Conservation (phyloP, 768 basidiomycete species). For the Xanthoconium stramineum region DNA sequence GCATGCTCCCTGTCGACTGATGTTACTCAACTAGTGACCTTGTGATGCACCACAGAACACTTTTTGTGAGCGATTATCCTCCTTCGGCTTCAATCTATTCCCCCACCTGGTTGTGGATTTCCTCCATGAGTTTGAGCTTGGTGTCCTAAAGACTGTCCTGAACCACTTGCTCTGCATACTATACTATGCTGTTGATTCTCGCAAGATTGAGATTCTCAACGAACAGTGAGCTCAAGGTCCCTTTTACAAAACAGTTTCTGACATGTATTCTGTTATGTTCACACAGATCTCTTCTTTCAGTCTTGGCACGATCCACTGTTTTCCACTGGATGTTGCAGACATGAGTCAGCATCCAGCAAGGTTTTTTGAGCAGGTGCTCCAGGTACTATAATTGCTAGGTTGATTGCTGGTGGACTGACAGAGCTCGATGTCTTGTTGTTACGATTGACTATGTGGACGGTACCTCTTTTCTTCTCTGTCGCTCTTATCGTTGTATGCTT, state of each 20-base stretch:
- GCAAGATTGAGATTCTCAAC: background rate
- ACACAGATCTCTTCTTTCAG: background rate
- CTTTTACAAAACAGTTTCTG: background rate
- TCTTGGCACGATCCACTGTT: background rate
- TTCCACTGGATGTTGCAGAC: background rate
- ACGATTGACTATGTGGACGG: no score
- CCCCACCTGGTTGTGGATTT: background rate
- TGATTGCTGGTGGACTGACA: no score
- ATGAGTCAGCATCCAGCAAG: background rate
- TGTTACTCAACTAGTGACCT: no score
- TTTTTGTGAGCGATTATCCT: background rate
- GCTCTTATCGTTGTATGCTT: no score
- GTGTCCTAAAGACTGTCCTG: background rate
- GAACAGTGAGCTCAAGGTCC: background rate
- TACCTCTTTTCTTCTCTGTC: no score
- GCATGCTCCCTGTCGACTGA: background rate
- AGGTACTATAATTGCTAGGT: no score
- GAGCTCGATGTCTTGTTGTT: no score
- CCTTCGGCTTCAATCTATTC: background rate
- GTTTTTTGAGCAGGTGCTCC: background rate
- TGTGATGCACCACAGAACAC: no score
- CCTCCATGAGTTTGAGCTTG: background rate
- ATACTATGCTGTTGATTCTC: background rate
- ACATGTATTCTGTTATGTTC: background rate
- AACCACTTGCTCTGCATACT: background rate